Conservation (phyloP, 202 grass and related monocot genomes). For the Setaria viridis region DNA sequence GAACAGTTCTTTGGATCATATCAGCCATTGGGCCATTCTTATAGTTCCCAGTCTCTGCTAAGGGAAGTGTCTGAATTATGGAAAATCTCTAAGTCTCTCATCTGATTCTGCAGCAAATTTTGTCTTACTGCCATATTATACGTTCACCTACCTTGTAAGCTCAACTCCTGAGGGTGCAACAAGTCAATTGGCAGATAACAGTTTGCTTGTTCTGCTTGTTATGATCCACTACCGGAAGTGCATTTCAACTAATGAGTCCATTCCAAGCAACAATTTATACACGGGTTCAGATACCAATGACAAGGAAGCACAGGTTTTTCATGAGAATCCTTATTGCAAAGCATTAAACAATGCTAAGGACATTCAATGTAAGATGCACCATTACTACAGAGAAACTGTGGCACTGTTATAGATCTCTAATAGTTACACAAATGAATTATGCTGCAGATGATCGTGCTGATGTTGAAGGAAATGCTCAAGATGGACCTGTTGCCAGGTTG, state of each 20-base stretch:
- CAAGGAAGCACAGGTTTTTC: conserved; percentile 73
- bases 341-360: conserved; percentile 88
- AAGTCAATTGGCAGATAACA: conserved; percentile 88
- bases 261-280: conserved; percentile 58
- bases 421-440: conserved; percentile 37
- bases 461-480: conserved; percentile 90
- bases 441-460: conserved; percentile 91
- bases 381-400: conserved; percentile 38
- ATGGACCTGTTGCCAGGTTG: conserved; percentile 80
- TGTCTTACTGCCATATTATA: conserved; percentile 92
- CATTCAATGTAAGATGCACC: conserved; percentile 79
- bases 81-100: conserved; percentile 22
- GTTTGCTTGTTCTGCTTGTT: conserved; percentile 87
- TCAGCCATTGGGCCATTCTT: conserved; percentile 23
- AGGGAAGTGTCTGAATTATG: background rate
- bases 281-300: conserved; percentile 53
- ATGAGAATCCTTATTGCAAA: conserved; percentile 96
- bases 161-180: conserved; percentile 64
- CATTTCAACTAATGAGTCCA: conserved; percentile 58
- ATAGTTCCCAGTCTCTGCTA: background rate
- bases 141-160: conserved; percentile 86
- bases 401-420: conserved; percentile 38
- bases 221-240: conserved; percentile 93
- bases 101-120: conserved; percentile 88
- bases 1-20: conserved; percentile 11